Conservation (phyloP, 2,329 filamentous ascomycete species). For the Hymenoscyphus albidus region DNA sequence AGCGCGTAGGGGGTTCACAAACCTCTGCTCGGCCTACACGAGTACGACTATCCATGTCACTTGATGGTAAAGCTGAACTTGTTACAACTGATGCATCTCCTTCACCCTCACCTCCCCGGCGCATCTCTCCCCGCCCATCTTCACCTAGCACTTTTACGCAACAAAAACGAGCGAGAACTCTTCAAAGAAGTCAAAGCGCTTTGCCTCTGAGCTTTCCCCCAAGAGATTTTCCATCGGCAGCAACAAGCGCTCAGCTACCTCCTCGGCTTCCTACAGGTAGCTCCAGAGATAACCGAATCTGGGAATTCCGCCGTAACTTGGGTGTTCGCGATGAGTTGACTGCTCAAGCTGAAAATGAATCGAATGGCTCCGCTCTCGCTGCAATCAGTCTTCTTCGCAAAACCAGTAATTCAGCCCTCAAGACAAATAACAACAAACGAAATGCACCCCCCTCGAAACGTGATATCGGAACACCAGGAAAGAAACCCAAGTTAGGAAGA, state of each 20-base stretch:
- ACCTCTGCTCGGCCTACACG: conserved; percentile 25
- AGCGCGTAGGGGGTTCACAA: conserved; percentile 22
- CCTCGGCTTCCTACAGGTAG: conserved; percentile 62
- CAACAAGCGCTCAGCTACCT: conserved; percentile 33
- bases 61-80: conserved; percentile 88
- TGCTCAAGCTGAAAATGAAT: conserved; percentile 75
- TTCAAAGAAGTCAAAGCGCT: conserved; percentile 70
- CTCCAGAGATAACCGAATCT: conserved; percentile 81
- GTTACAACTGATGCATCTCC: conserved; percentile 64
- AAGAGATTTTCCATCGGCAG: conserved; percentile 42
- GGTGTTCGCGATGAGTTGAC: conserved; percentile 75
- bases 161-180: conserved; percentile 43
- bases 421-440: conserved; percentile 59
- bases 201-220: conserved; percentile 55
- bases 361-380: conserved; percentile 72
- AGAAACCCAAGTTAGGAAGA: conserved; percentile 60
- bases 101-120: conserved; percentile 61
- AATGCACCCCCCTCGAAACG: conserved; percentile 47
- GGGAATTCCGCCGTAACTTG: conserved; percentile 86
- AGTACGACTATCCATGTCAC: conserved; percentile 75
- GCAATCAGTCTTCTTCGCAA: conserved; percentile 79
- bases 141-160: conserved; percentile 41
- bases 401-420: conserved; percentile 52
- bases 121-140: conserved; percentile 46
- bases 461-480: conserved; percentile 38